Conservation (phyloP, 2,329 filamentous ascomycete genomes). For the Scedosporium minutisporum region DNA sequence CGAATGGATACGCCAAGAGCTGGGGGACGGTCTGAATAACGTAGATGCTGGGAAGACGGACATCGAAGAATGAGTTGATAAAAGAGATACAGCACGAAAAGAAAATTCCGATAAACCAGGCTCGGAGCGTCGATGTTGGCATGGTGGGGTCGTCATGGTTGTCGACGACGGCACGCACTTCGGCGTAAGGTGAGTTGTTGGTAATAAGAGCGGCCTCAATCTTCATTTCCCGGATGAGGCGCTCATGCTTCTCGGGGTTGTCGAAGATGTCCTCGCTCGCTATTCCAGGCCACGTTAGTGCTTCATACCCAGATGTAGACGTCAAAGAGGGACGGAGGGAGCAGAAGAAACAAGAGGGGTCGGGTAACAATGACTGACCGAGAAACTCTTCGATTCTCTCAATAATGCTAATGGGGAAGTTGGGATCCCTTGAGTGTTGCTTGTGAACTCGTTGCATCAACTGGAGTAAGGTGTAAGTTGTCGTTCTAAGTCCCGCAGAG, state of each 20-base stretch:
- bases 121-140: slow-evolving; percentile 24
- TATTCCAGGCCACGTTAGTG: slow-evolving; percentile 4
- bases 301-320: background rate
- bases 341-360: background rate
- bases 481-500: background rate
- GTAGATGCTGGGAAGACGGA: slow-evolving; percentile 24
- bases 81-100: slow-evolving; percentile 19
- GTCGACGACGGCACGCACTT: slow-evolving; percentile 27
- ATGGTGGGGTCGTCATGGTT: slow-evolving; percentile 25
- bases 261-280: slow-evolving; percentile 20
- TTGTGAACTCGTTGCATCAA: slow-evolving; percentile 23
- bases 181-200: slow-evolving; percentile 21
- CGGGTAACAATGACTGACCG: slow-evolving; percentile 11
- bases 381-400: slow-evolving; percentile 27
- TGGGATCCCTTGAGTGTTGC: slow-evolving; percentile 26
- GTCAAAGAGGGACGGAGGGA: background rate
- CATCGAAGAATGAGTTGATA: slow-evolving; percentile 26
- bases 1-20: slow-evolving; percentile 30
- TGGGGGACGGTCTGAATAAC: slow-evolving; percentile 25
- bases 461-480: slow-evolving; percentile 10
- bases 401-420: slow-evolving; percentile 25
- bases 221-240: slow-evolving; percentile 21
- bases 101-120: slow-evolving; percentile 23
- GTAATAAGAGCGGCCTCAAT: slow-evolving; percentile 20
- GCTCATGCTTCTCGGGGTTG: slow-evolving; percentile 25